phyloP scores from a whole-genome alignment of 345 rosid genomes.

The Nasturtium officinale region DNA sequence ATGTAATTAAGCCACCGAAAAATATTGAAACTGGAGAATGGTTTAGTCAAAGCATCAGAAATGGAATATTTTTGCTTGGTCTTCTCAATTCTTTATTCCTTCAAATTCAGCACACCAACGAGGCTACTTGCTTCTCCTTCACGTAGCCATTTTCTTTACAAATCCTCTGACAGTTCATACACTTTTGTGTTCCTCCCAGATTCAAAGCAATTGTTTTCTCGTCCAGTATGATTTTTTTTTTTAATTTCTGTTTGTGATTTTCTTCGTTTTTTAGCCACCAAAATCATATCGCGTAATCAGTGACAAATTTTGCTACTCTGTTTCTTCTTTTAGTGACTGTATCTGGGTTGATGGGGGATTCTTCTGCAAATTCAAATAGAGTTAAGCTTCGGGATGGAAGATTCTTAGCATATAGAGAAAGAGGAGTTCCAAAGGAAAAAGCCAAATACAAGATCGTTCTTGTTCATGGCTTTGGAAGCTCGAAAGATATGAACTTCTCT shows the following conservation, averaged over 20 bases:
- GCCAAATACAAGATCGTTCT: conserved; percentile 65
- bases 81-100: conserved; percentile 10
- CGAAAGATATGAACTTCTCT: conserved; percentile 86
- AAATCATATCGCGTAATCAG: no score
- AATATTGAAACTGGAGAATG: no score
- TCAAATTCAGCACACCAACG: neutral
- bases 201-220: conserved; percentile 4
- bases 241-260: neutral
- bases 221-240: neutral
- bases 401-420: conserved; percentile 68
- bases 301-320: no score
- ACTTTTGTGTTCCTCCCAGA: conserved; percentile 1
- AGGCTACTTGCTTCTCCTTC: conserved; percentile 4
- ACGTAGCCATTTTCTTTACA: conserved; percentile 1
- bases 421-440: conserved; percentile 63
- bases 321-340: conserved; percentile 6
- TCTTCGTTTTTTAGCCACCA: conserved; percentile 9
- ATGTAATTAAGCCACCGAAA: no score
- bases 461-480: conserved; percentile 94
- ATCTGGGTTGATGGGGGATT: conserved; percentile 18
- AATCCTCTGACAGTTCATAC: conserved; percentile 28
- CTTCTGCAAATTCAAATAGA: conserved; percentile 34
- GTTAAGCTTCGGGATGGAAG: conserved; percentile 81
- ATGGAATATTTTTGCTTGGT: conserved; percentile 17
- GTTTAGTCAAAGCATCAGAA: conserved; percentile 19